These are phyloP conservation scores for Epichloe gansuensis DNA, from an alignment of 2,329 filamentous ascomycete species.

Conservation along the genomic window DNA sequence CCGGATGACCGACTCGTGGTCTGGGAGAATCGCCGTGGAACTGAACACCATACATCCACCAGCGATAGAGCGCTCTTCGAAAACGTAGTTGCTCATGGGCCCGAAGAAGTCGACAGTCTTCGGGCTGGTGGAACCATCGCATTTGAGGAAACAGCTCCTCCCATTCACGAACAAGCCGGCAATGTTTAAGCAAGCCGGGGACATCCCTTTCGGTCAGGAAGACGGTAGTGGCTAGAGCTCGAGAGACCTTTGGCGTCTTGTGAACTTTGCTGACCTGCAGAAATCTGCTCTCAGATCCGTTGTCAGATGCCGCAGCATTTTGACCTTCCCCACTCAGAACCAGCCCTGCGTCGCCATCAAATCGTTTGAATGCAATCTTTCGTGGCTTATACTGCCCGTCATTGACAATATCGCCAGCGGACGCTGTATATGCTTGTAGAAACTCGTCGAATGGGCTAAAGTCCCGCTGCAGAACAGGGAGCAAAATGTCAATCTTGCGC, in stretches of 20 bases:
- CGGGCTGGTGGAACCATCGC: conserved; percentile 32
- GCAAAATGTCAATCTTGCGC: conserved; percentile 29
- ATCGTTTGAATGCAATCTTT: conserved; percentile 26
- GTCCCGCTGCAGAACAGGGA: conserved; percentile 28
- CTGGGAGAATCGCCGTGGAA: conserved; percentile 34
- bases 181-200: conserved; percentile 20
- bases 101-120: conserved; percentile 31
- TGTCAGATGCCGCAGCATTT: not conserved
- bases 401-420: conserved; percentile 21
- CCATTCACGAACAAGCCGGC: conserved; percentile 25
- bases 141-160: conserved; percentile 29
- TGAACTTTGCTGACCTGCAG: conserved; percentile 9
- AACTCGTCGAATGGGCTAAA: conserved; percentile 33
- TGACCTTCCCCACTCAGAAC: conserved; percentile 8
- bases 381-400: conserved; percentile 26
- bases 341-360: conserved; percentile 19
- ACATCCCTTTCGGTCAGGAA: conserved; percentile 22
- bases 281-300: conserved; percentile 7
- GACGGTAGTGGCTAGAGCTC: conserved; percentile 10
- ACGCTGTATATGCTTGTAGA: conserved; percentile 33
- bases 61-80: conserved; percentile 37
- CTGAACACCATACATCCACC: conserved; percentile 41
- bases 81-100: conserved; percentile 32
- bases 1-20: conserved; percentile 24
- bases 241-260: not conserved